These are phyloP conservation scores for Nicotiana knightiana DNA, from an alignment of 257 asterid species.

Conservation along the genomic window DNA sequence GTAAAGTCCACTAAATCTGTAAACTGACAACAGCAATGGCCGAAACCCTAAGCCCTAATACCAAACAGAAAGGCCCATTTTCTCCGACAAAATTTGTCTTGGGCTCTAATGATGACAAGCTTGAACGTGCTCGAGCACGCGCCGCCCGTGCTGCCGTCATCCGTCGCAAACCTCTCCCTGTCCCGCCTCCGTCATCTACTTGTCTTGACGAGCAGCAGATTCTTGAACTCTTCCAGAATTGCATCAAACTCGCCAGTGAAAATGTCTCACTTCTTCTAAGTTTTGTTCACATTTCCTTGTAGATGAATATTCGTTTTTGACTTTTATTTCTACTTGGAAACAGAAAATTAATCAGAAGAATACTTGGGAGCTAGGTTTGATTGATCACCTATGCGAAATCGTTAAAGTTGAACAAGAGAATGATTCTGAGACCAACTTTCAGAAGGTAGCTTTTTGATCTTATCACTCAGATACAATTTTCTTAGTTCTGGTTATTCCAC, in stretches of 20 bases:
- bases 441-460: constrained; percentile 48
- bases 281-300: neutral
- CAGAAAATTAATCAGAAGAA: constrained; percentile 95
- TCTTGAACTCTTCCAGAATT: constrained; percentile 73
- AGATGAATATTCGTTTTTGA: neutral
- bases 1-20: neutral
- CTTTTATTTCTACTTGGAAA: constrained; percentile 7
- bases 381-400: constrained; percentile 80
- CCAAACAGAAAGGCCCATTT: constrained; percentile 57
- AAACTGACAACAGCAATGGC: constrained; percentile 35
- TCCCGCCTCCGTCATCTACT: constrained; percentile 20
- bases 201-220: constrained; percentile 75
- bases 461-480: neutral
- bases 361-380: constrained; percentile 92
- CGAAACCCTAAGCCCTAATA: constrained; percentile 62
- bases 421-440: constrained; percentile 84
- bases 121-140: constrained; percentile 94
- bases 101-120: constrained; percentile 84
- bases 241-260: constrained; percentile 96
- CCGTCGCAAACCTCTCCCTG: constrained; percentile 55
- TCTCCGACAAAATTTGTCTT: constrained; percentile 66
- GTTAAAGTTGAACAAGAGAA: constrained; percentile 75
- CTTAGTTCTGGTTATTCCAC: neutral
- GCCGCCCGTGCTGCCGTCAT: constrained; percentile 93
- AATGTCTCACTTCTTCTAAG: constrained; percentile 36